phyloP scores from a whole-genome alignment of 2,329 filamentous ascomycete genomes.

The Botrytis deweyae region DNA sequence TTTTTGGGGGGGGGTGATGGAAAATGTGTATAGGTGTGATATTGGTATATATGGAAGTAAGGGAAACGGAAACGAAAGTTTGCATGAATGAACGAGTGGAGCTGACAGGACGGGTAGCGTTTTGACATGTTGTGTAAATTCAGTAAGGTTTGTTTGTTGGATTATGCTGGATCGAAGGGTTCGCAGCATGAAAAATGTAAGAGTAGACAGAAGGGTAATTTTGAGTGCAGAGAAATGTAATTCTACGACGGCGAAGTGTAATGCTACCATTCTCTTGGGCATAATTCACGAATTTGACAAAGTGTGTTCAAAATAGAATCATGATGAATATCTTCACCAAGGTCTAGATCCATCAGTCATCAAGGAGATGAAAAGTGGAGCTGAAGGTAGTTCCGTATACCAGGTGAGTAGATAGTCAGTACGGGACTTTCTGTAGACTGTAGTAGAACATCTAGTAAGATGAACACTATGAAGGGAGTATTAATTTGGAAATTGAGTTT shows the following conservation, averaged over 20 bases:
- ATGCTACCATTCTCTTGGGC: background rate
- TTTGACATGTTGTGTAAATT: background rate
- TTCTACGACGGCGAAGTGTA: background rate
- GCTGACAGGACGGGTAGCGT: background rate
- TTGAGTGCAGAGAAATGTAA: background rate
- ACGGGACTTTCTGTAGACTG: too few relatives aligned
- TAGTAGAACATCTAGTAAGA: background rate
- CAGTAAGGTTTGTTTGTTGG: background rate
- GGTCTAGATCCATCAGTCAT: constrained; percentile 4
- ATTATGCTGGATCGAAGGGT: background rate
- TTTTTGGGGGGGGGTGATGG: background rate
- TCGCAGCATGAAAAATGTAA: background rate
- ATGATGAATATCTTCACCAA: background rate
- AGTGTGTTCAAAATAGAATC: background rate
- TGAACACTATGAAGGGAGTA: background rate
- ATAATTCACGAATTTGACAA: background rate
- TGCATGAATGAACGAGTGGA: background rate
- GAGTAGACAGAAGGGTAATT: background rate
- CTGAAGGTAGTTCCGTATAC: background rate
- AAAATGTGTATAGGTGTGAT: background rate
- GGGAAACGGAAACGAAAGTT: background rate
- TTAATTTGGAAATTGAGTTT: background rate
- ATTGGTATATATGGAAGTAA: background rate
- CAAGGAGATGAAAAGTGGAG: constrained; percentile 11
- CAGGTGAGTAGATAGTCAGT: background rate